Conservation (phyloP, 2,329 filamentous ascomycete species). For the Neoarthrinium moseri region DNA sequence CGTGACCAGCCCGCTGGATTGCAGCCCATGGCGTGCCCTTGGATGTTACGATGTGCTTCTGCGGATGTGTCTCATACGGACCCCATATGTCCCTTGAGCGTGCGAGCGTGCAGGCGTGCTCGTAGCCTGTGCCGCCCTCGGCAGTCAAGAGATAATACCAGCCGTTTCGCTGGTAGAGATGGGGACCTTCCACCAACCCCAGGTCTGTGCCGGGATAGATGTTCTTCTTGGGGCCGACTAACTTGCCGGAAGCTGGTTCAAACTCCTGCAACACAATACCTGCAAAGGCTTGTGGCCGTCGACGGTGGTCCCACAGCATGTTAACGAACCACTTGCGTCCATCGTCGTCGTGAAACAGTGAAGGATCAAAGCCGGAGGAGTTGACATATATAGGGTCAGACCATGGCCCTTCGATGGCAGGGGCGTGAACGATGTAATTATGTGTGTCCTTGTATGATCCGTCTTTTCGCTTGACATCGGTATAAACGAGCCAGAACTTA, state of each 20-base stretch:
- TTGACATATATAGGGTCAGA: slow-evolving; percentile 60
- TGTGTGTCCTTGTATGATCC: slow-evolving; percentile 64
- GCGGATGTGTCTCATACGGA: slow-evolving; percentile 59
- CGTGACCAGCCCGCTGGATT: slow-evolving; percentile 53
- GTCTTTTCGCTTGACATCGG: slow-evolving; percentile 66
- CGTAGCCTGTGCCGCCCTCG: slow-evolving; percentile 60
- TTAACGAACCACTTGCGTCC: slow-evolving; percentile 57
- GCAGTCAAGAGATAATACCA: slow-evolving; percentile 61
- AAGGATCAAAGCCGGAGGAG: slow-evolving; percentile 62
- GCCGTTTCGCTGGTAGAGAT: slow-evolving; percentile 56
- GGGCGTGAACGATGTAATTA: slow-evolving; percentile 60
- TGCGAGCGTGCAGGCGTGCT: slow-evolving; percentile 61
- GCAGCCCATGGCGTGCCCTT: slow-evolving; percentile 48
- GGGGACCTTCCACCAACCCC: slow-evolving; percentile 54
- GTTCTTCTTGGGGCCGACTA: slow-evolving; percentile 55
- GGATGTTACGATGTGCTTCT: slow-evolving; percentile 55
- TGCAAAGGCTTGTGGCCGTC: slow-evolving; percentile 47
- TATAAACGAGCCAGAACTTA: slow-evolving; percentile 63
- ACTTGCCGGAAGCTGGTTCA: slow-evolving; percentile 43
- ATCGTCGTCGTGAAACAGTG: slow-evolving; percentile 56
- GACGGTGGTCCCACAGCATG: slow-evolving; percentile 55
- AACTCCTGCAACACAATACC: slow-evolving; percentile 61
- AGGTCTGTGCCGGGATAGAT: slow-evolving; percentile 56
- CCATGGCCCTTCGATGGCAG: slow-evolving; percentile 57
- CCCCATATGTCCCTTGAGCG: slow-evolving; percentile 53